Evolutionary conservation across 75 land plant species (phyloP), one percentile per base, ranked within the genome.

Genomic region (Isoetes taiwanensis): DNA sequence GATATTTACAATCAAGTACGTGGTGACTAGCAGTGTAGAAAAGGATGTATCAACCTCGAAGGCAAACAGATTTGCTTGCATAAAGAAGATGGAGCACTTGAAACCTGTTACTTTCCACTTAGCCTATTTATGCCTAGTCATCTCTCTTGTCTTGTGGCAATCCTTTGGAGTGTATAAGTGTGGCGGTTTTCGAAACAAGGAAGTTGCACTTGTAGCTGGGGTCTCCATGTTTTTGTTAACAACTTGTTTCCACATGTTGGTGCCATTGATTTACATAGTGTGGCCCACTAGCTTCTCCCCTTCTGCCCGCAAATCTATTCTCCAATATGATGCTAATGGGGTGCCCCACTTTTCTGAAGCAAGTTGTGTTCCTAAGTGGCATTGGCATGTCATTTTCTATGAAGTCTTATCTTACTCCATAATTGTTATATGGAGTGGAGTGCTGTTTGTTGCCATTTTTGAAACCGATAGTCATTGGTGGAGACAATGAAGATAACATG

Each of bases 11-110:
- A 57, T 65, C 35, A 38, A 11, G 11, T 65, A 57, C 21, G 48
- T 57, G 17, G 62, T 62, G 23, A 57, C 68, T 12, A 57, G 63
- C 68, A 57, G 41, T 52, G 32, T 65, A 2, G 68, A 65, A 34
- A 12, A 52, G 2, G 23, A 17, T 31, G 64, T 52, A 2, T 46
- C 65, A 2, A 10, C 58, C 0, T n/a, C n/a, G n/a, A 62, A 20
- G 17, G 35, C 30, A 58, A 28, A 32, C 64, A 56, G 26, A n/a
- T n/a, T n/a, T n/a, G n/a, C n/a, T n/a, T n/a, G n/a, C n/a, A n/a
- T n/a, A n/a, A n/a, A n/a, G n/a, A n/a, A n/a, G n/a, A n/a, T n/a
- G n/a, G n/a, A n/a, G n/a, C n/a, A n/a, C n/a, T 30, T 57, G 27
- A 58, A 57, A 33, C 68, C 40, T 5, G 62, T 65, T 2, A 57